Evolutionary conservation across 495 filamentous ascomycete genomes (phyloP).

Genomic region (Penicillium salamii): DNA sequence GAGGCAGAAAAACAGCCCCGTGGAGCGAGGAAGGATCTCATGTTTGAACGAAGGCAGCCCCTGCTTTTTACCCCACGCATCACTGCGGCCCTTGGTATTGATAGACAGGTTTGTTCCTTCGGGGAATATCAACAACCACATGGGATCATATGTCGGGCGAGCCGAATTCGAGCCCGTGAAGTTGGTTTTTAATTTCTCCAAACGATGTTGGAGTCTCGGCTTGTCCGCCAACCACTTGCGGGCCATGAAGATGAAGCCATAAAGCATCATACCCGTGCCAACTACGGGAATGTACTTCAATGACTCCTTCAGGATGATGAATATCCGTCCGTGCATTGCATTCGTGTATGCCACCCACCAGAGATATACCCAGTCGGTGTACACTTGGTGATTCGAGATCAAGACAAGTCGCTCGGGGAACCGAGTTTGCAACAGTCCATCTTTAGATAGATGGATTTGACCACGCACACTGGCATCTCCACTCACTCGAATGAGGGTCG

Average conservation of each 20-base stretch:
- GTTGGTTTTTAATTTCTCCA: conserved; percentile 55
- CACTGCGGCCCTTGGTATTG: conserved; percentile 55
- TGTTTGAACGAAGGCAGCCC: conserved; percentile 52
- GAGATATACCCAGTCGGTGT: conserved; percentile 70
- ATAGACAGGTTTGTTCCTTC: conserved; percentile 64
- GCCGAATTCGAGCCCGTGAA: conserved; percentile 51
- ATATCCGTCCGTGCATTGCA: conserved; percentile 64
- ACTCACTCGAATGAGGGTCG: conserved; percentile 58
- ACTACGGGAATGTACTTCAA: conserved; percentile 63
- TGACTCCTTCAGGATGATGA: conserved; percentile 68
- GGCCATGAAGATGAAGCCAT: conserved; percentile 68
- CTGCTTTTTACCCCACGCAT: conserved; percentile 55
- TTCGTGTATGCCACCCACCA: conserved; percentile 69
- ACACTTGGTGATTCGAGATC: conserved; percentile 69
- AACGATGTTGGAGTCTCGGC: conserved; percentile 54
- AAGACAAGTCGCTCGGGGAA: conserved; percentile 62
- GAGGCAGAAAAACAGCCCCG: conserved; percentile 62
- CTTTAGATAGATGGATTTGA: conserved; percentile 51
- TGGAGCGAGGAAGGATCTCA: conserved; percentile 58
- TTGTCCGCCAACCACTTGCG: conserved; percentile 66
- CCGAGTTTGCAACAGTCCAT: conserved; percentile 53
- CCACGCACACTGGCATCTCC: conserved; percentile 59
- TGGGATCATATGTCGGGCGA: conserved; percentile 53
- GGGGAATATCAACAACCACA: conserved; percentile 71
- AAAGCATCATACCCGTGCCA: conserved; percentile 66